A percentile compares a stretch with the other conserved stretches of the same genome.
phyloP scores from a whole-genome alignment of 2,329 filamentous ascomycete genomes.

The Botryotinia calthae region DNA sequence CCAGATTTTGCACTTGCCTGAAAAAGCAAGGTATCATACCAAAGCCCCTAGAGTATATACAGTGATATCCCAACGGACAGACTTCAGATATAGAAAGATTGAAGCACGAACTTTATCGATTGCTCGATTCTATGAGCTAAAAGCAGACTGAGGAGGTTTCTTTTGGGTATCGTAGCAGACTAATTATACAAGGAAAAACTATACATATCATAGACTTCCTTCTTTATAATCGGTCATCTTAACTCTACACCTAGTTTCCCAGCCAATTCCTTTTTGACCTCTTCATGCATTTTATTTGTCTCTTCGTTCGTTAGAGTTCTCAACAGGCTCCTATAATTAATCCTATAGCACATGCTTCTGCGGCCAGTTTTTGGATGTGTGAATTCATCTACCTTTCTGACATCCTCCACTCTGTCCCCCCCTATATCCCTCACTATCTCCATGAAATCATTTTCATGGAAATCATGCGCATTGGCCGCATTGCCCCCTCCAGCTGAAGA shows the following conservation, averaged over 20 bases:
- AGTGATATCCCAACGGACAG: neutral
- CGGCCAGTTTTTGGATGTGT: slow-evolving; percentile 80
- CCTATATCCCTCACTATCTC: slow-evolving; percentile 82
- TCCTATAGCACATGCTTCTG: slow-evolving; percentile 84
- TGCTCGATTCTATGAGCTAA: neutral
- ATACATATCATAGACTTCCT: neutral
- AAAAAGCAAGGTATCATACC: neutral
- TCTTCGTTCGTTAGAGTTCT: slow-evolving; percentile 83
- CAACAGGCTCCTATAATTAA: slow-evolving; percentile 92
- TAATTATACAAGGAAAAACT: neutral
- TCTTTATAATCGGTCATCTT: slow-evolving; percentile 47
- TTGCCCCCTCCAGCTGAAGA: slow-evolving; percentile 47
- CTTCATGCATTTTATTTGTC: slow-evolving; percentile 71
- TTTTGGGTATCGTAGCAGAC: slow-evolving; percentile 8
- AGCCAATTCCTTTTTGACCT: slow-evolving; percentile 64
- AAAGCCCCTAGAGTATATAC: neutral
- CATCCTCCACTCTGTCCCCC: slow-evolving; percentile 85
- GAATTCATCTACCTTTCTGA: slow-evolving; percentile 81
- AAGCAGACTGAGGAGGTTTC: neutral
- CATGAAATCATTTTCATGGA: slow-evolving; percentile 98
- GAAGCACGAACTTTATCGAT: neutral
- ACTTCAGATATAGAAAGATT: neutral
- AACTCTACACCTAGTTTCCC: slow-evolving; percentile 75
- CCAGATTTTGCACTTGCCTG: neutral
- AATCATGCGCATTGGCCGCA: slow-evolving; percentile 47